Evolutionary conservation across 2,329 filamentous ascomycete species (phyloP).

Genomic region (Aspergillus chevalieri): DNA sequence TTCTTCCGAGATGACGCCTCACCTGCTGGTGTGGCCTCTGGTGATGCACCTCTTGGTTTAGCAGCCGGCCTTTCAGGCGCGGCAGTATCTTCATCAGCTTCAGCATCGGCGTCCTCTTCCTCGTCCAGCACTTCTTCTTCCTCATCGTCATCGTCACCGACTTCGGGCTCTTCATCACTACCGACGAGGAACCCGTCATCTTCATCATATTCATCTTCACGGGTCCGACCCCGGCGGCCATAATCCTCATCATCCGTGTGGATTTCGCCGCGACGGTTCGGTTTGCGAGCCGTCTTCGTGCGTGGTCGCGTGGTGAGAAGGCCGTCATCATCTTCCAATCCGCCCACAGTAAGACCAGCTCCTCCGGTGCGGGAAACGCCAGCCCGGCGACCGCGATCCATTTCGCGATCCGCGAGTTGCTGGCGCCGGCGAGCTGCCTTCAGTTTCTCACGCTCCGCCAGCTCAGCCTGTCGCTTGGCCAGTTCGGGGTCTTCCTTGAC

Average conservation of each 20-base stretch:
- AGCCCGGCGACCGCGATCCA: conserved; percentile 47
- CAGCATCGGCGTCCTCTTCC: conserved; percentile 42
- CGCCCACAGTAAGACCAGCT: conserved; percentile 49
- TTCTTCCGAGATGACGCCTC: conserved; percentile 40
- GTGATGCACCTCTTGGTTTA: conserved; percentile 2
- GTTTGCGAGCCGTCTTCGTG: conserved; percentile 30
- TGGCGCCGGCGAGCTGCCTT: conserved; percentile 50
- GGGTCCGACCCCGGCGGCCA: conserved; percentile 42
- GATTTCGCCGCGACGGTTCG: conserved; percentile 43
- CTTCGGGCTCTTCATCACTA: conserved; percentile 44
- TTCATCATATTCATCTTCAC: conserved; percentile 77
- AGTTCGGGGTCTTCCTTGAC: conserved; percentile 59
- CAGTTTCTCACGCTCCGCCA: conserved; percentile 53
- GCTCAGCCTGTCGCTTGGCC: conserved; percentile 54
- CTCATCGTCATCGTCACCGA: conserved; percentile 40
- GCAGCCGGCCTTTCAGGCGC: conserved; percentile 18
- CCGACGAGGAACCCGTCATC: conserved; percentile 68
- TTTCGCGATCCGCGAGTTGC: conserved; percentile 50
- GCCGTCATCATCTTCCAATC: conserved; percentile 54
- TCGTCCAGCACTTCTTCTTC: conserved; percentile 38
- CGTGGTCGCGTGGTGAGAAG: conserved; percentile 38
- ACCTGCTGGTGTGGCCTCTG: conserved; percentile 18
- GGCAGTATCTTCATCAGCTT: conserved; percentile 35
- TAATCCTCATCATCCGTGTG: conserved; percentile 46
- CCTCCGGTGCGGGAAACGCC: conserved; percentile 42